These are phyloP conservation scores for Pyracantha coccinea DNA, from an alignment of 331 rosid species.

Conservation along the genomic window DNA sequence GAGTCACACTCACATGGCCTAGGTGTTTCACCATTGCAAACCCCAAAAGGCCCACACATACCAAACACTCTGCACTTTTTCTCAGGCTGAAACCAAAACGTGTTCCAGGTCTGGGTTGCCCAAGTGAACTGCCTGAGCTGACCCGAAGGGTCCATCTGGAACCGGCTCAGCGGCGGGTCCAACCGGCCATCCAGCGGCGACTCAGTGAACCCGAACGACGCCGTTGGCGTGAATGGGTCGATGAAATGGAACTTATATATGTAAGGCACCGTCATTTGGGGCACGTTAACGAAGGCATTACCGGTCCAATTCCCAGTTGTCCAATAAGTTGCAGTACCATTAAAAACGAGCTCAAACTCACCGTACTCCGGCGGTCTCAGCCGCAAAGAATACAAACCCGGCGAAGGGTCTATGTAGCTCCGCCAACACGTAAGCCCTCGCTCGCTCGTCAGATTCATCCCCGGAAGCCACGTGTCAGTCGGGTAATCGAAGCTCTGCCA, in stretches of 20 bases:
- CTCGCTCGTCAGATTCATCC: slow-evolving; percentile 53
- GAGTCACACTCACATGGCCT: slow-evolving; percentile 36
- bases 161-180: slow-evolving; percentile 37
- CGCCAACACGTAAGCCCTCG: slow-evolving; percentile 40
- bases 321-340: slow-evolving; percentile 47
- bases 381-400: slow-evolving; percentile 58
- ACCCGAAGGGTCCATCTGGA: slow-evolving; percentile 41
- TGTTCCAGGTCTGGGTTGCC: slow-evolving; percentile 53
- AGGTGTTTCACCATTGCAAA: slow-evolving; percentile 18
- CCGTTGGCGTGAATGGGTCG: slow-evolving; percentile 36
- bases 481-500: slow-evolving; percentile 92
- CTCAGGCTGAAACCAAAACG: slow-evolving; percentile 54
- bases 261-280: slow-evolving; percentile 61
- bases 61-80: slow-evolving; percentile 35
- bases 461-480: slow-evolving; percentile 76
- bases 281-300: slow-evolving; percentile 32
- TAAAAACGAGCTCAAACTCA: slow-evolving; percentile 55
- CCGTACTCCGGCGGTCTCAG: slow-evolving; percentile 42
- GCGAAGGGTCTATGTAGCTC: slow-evolving; percentile 43
- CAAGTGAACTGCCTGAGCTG: slow-evolving; percentile 61
- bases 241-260: slow-evolving; percentile 47
- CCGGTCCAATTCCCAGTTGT: slow-evolving; percentile 64
- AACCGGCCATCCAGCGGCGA: slow-evolving; percentile 21
- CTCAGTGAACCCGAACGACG: slow-evolving; percentile 69
- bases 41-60: slow-evolving; percentile 57